phyloP scores from a whole-genome alignment of 495 filamentous ascomycete species.

The Neurospora sp. region DNA sequence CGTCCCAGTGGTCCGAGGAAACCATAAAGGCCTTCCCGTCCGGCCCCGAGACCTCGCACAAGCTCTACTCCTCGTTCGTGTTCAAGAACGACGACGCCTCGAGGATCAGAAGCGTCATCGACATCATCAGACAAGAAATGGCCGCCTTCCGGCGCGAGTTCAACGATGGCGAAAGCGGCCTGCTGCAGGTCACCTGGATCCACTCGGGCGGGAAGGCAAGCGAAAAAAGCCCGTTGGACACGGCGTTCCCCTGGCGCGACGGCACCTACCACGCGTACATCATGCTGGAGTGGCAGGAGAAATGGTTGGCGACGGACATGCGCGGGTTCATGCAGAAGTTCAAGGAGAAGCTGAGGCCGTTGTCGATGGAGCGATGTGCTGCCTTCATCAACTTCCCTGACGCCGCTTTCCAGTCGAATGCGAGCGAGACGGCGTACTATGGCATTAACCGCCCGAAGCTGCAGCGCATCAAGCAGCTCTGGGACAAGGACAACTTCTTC shows the following conservation, averaged over 20 bases:
- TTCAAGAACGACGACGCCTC: not conserved
- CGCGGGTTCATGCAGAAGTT: conserved; percentile 8
- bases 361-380: not conserved
- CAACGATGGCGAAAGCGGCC: not conserved
- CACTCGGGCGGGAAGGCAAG: conserved; percentile 6
- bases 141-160: not conserved
- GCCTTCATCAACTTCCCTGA: not conserved
- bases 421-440: not conserved
- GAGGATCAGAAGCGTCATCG: not conserved
- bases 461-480: not conserved
- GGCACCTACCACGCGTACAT: conserved; percentile 15
- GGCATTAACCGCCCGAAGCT: not conserved
- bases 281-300: conserved; percentile 19
- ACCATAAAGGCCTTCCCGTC: conserved; percentile 10
- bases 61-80: conserved; percentile 12
- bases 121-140: not conserved
- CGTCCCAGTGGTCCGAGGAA: conserved; percentile 21
- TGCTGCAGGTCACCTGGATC: conserved; percentile 1
- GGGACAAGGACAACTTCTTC: not conserved
- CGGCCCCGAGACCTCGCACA: conserved; percentile 2
- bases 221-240: not conserved
- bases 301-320: conserved; percentile 20
- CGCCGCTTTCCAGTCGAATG: not conserved
- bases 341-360: conserved; percentile 10
- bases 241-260: conserved; percentile 19